Conservation (phyloP, 306 rosid species). For the Malus sieversii region DNA sequence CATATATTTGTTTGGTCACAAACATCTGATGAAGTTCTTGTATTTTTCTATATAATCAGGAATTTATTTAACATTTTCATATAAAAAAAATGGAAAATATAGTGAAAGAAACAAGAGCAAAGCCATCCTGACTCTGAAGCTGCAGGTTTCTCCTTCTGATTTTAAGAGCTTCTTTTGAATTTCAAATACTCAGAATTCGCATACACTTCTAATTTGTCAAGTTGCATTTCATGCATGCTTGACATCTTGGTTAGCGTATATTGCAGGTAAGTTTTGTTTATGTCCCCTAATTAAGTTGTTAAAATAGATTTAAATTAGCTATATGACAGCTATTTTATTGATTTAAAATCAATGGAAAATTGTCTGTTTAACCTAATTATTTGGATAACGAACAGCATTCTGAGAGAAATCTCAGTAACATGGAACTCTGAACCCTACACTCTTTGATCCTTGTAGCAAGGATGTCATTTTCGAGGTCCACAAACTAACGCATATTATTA, state of each 20-base stretch:
- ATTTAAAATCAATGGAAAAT: constrained; percentile 12
- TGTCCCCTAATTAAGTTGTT: neutral
- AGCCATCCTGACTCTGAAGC: neutral
- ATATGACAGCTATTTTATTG: constrained; percentile 9
- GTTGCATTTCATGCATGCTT: constrained; percentile 1
- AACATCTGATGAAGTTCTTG: neutral
- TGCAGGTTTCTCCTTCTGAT: neutral
- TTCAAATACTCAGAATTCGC: constrained; percentile 3
- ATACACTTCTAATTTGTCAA: constrained; percentile 42
- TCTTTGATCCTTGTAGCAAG: constrained; percentile 20
- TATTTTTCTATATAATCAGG: neutral
- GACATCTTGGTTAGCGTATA: constrained; percentile 11
- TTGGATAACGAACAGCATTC: constrained; percentile 15
- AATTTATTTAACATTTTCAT: neutral
- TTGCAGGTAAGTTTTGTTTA: constrained; percentile 7
- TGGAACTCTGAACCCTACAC: constrained; percentile 20
- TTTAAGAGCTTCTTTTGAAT: constrained; percentile 25
- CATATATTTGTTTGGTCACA: neutral
- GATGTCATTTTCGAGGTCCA: constrained; percentile 40
- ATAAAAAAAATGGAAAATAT: neutral
- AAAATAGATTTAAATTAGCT: neutral
- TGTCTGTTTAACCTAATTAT: constrained; percentile 19
- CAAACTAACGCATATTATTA: constrained; percentile 22
- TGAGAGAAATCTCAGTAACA: constrained; percentile 27
- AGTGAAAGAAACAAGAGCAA: neutral